Percentiles rank a stretch among this genome's conserved stretches.
These are phyloP conservation scores for Aulographum hederae DNA, from an alignment of 2,329 filamentous ascomycete species.

Conservation along the genomic window DNA sequence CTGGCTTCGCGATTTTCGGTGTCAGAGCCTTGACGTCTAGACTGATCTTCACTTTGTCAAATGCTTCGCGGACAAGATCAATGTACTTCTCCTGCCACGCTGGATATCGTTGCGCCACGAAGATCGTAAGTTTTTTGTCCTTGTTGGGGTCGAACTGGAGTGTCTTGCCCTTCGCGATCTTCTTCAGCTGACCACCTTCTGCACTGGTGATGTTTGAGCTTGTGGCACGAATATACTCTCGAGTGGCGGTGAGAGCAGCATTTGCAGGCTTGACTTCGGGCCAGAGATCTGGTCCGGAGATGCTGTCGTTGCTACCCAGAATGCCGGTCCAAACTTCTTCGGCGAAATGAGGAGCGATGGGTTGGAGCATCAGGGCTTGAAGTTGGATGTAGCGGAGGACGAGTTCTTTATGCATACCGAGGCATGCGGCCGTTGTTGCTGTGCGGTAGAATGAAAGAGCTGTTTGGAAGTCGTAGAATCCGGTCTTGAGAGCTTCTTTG, in stretches of 20 bases:
- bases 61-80: slow-evolving; percentile 55
- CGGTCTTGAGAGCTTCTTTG: slow-evolving; percentile 29
- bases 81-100: slow-evolving; percentile 86
- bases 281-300: slow-evolving; percentile 67
- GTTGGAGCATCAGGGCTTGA: slow-evolving; percentile 64
- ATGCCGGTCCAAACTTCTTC: slow-evolving; percentile 92
- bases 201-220: slow-evolving; percentile 68
- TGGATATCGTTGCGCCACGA: slow-evolving; percentile 61
- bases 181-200: slow-evolving; percentile 69
- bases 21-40: slow-evolving; percentile 70
- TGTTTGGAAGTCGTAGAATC: slow-evolving; percentile 77
- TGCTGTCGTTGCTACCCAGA: slow-evolving; percentile 51
- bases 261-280: slow-evolving; percentile 50
- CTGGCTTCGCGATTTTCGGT: slow-evolving; percentile 62
- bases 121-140: slow-evolving; percentile 82
- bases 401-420: slow-evolving; percentile 74
- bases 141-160: slow-evolving; percentile 74
- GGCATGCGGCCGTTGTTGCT: slow-evolving; percentile 53
- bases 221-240: slow-evolving; percentile 62
- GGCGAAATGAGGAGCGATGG: slow-evolving; percentile 82
- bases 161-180: slow-evolving; percentile 82
- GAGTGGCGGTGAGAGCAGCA: slow-evolving; percentile 53
- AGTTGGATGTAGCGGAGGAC: slow-evolving; percentile 68
- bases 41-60: slow-evolving; percentile 41
- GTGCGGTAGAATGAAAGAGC: slow-evolving; percentile 86